Base-by-base conservation (phyloP, 1,139 yeast species). In the Lodderomyces orthopsilosis region DNA sequence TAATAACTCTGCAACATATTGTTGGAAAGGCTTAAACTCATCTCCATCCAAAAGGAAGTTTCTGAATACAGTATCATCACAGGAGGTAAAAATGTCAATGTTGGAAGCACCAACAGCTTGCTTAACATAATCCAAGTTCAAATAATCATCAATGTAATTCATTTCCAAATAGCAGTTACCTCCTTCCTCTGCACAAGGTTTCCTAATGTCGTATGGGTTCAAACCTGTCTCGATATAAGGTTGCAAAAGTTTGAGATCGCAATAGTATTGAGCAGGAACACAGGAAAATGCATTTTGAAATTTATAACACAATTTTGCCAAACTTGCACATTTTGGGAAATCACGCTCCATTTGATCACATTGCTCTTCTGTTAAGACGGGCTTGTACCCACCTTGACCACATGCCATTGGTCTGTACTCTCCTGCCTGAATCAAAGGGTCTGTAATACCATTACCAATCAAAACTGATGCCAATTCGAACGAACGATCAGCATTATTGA, bases 191-290 rank as follows among this genome's bases (percentile, higher is more conserved):
- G 68, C 75, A 67, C 98, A 93, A 61, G 75, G 74, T 59, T 78
- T 81, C 67, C 98, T 83, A 56, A 93, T 86, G 59, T 93, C 98
- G 63, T 93, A 93, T 40, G 91, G 96, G 59, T 93, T 91, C 62
- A 85, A 82, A 28, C 98, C 98, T 5, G 56, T 50, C 15, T 56
- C 53, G 27, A 46, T 41, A 42, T 58, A 59, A 18, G 63, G 63
- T 28, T 43, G 45, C 21, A 49, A 56, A 43, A 49, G 42, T 26
- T 46, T 51, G 18, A 33, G 28, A 85, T 73, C 54, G 59, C 85
- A 73, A 41, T 83, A 73, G 46, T 87, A 68, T 63, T 82, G 71
- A 23, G 98, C 97, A 13, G 97, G 96, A 42, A 90, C 93, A 77
- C 98, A 93, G 4, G 93, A 73, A 77, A 91, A 85, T 33, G 87